phyloP scores from a whole-genome alignment of 768 basidiomycete genomes.

The Hydnum rufescens region DNA sequence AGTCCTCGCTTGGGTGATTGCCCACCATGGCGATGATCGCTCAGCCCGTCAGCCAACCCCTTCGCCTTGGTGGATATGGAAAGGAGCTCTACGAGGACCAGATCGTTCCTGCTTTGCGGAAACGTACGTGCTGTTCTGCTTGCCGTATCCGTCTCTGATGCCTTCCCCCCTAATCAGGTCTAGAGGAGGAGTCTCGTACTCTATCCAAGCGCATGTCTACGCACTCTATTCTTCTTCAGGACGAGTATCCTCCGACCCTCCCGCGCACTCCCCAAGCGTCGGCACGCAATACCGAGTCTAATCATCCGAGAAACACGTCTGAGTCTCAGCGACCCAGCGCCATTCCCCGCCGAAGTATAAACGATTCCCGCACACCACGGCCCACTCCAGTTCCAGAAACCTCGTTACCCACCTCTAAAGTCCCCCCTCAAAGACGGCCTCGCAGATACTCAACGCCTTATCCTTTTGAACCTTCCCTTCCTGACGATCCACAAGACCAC shows the following conservation, averaged over 20 bases:
- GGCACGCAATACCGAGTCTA: too few species aligned
- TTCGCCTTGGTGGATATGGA: not conserved
- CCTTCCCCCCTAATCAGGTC: slow-evolving; percentile 26
- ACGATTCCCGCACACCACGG: too few species aligned
- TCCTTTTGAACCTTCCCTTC: slow-evolving; percentile 5
- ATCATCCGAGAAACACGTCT: too few species aligned
- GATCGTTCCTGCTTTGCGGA: slow-evolving; percentile 62
- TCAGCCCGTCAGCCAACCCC: not conserved
- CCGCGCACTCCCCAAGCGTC: too few species aligned
- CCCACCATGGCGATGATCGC: not conserved
- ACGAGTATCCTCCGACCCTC: not conserved
- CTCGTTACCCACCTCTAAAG: too few species aligned
- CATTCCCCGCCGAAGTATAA: too few species aligned
- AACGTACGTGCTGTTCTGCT: slow-evolving; percentile 31
- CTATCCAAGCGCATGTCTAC: slow-evolving; percentile 59
- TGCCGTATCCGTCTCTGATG: slow-evolving; percentile 1
- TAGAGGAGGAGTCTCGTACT: slow-evolving; percentile 63
- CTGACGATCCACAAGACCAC: not conserved
- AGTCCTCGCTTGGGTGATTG: too few species aligned
- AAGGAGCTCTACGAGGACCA: slow-evolving; percentile 44
- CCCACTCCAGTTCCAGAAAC: too few species aligned
- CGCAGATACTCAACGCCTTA: slow-evolving; percentile 11
- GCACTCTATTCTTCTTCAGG: slow-evolving; percentile 38
- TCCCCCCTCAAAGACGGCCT: too few species aligned
- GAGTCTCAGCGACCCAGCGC: too few species aligned